A percentile compares a stretch with the other conserved stretches of the same genome.
Conservation (phyloP, 2,329 filamentous ascomycete species). For the Diaporthe sp. region DNA sequence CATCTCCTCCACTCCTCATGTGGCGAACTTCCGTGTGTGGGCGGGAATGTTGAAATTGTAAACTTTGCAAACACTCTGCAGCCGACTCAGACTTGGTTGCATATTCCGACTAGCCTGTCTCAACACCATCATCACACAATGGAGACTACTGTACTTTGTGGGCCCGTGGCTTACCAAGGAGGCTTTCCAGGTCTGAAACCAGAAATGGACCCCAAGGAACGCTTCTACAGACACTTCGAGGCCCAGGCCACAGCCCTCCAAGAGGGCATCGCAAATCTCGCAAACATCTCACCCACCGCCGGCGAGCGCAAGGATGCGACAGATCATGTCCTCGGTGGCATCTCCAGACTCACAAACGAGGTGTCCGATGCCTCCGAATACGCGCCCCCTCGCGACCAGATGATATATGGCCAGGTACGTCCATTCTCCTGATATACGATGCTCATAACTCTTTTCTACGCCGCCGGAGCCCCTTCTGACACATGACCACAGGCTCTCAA, state of each 20-base stretch:
- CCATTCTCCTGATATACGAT: not conserved
- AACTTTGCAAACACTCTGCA: not conserved
- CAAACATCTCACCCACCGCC: conserved; percentile 68
- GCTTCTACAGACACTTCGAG: conserved; percentile 87
- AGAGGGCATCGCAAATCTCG: conserved; percentile 77
- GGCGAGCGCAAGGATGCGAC: conserved; percentile 84
- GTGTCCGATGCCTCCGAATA: conserved; percentile 86
- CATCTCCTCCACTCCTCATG: not conserved
- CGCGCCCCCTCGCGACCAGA: conserved; percentile 89
- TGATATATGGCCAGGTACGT: conserved; percentile 81
- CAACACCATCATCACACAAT: not conserved
- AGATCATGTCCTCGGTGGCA: conserved; percentile 82
- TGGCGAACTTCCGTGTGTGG: not conserved
- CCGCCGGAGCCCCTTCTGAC: not conserved
- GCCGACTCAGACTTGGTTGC: not conserved
- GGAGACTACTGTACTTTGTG: conserved; percentile 25
- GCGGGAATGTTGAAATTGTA: not conserved
- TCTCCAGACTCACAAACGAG: conserved; percentile 83
- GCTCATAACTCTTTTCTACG: not conserved
- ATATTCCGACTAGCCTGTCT: not conserved
- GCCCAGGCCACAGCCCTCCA: conserved; percentile 82
- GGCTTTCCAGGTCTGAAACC: conserved; percentile 39
- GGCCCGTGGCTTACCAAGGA: conserved; percentile 35
- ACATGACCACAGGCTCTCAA: conserved; percentile 73
- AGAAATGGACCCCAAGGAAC: conserved; percentile 72